Evolutionary conservation across 768 basidiomycete genomes (phyloP).

Genomic region (Collybia sp.): DNA sequence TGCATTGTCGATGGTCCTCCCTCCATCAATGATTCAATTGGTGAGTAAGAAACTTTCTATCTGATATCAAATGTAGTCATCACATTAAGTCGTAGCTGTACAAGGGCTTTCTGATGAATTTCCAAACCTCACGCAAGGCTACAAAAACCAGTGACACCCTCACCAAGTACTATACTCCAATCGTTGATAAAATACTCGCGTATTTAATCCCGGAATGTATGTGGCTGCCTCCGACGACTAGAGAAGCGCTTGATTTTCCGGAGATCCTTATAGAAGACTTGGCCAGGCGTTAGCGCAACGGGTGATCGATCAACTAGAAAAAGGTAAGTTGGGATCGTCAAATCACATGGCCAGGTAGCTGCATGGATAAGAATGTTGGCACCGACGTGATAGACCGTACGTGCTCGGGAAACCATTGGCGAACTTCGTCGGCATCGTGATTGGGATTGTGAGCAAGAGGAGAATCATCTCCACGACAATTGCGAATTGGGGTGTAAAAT

Average conservation of each 20-base stretch:
- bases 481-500: constrained; percentile 38
- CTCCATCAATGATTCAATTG: no score
- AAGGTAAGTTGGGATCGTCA: not conserved
- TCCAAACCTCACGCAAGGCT: constrained; percentile 34
- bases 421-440: constrained; percentile 16
- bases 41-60: no score
- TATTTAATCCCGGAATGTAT: constrained; percentile 33
- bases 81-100: no score
- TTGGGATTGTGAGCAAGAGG: constrained; percentile 28
- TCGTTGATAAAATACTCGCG: constrained; percentile 32
- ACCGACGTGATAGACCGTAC: constrained; percentile 33
- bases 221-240: constrained; percentile 30
- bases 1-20: no score
- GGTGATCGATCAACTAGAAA: constrained; percentile 30
- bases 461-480: constrained; percentile 28
- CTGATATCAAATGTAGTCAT: no score
- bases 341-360: not conserved
- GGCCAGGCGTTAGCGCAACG: constrained; percentile 29
- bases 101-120: constrained; percentile 22
- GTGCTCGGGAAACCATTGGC: constrained; percentile 27
- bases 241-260: constrained; percentile 30
- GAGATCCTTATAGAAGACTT: constrained; percentile 28
- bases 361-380: not conserved
- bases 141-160: constrained; percentile 28
- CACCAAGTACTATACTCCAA: constrained; percentile 30